These are phyloP conservation scores for Neofusicoccum parvum DNA, from an alignment of 2,329 filamentous ascomycete species.

Conservation along the genomic window DNA sequence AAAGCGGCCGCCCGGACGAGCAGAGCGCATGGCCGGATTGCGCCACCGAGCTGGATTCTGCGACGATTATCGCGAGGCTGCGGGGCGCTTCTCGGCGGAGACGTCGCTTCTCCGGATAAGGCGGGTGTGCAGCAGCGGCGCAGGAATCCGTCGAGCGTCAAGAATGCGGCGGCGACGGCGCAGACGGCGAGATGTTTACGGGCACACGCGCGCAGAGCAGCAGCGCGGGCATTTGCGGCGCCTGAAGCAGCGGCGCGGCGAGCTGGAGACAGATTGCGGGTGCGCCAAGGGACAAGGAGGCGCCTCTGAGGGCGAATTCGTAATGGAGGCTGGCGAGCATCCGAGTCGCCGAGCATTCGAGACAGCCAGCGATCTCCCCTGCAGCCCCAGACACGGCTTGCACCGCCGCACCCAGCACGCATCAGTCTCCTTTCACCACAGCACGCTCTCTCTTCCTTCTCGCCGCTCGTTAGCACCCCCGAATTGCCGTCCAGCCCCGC, in stretches of 20 bases:
- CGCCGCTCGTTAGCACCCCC: constrained; percentile 7
- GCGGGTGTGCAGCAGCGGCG: background rate
- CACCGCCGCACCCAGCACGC: constrained; percentile 14
- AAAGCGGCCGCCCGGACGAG: no score
- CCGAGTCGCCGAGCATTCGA: constrained; percentile 17
- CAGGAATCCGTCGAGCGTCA: background rate
- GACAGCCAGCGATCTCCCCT: constrained; percentile 11
- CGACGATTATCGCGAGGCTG: background rate
- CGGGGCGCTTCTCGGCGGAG: background rate
- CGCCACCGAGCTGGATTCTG: background rate
- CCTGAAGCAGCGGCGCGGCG: constrained; percentile 3
- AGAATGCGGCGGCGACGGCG: background rate
- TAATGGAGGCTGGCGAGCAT: constrained; percentile 4
- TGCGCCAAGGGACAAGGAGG: constrained; percentile 13
- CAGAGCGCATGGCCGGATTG: no score
- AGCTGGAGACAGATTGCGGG: background rate
- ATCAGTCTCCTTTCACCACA: constrained; percentile 12
- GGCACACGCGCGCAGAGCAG: background rate
- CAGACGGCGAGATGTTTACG: background rate
- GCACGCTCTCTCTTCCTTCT: constrained; percentile 5
- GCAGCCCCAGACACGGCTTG: constrained; percentile 13
- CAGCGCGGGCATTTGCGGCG: background rate
- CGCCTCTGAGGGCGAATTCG: constrained; percentile 17
- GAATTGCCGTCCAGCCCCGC: background rate
- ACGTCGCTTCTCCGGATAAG: background rate